Conservation (phyloP, 108 stramenopile species). For the Nannochloropsis oceanica region DNA sequence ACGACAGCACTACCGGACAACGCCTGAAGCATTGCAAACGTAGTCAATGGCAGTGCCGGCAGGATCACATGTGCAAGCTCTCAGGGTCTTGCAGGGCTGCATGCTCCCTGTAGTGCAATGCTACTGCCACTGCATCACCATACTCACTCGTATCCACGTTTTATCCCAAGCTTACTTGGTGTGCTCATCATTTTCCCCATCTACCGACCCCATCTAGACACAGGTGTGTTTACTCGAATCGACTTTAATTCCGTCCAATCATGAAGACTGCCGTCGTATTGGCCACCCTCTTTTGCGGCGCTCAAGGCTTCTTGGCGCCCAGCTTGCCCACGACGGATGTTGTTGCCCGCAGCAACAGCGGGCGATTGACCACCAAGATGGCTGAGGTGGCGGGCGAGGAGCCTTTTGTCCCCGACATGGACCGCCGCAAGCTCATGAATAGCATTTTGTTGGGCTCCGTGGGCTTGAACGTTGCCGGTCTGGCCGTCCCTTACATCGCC, state of each 20-base stretch:
- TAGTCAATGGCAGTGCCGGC: too few species aligned
- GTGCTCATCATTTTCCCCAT: too few species aligned
- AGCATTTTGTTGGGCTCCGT: conserved; percentile 75
- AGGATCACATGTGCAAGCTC: too few species aligned
- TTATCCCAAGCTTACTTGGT: too few species aligned
- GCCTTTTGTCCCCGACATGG: conserved; percentile 83
- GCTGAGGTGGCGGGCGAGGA: conserved; percentile 14
- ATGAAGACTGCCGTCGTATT: not conserved
- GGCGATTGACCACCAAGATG: not conserved
- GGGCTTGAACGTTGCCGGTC: conserved; percentile 60
- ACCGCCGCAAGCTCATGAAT: conserved; percentile 91
- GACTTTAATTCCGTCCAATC: not conserved
- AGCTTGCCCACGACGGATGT: not conserved
- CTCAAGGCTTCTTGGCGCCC: not conserved
- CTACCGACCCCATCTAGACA: too few species aligned
- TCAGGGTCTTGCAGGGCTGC: too few species aligned
- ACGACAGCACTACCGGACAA: too few species aligned
- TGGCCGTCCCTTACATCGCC: conserved; percentile 82
- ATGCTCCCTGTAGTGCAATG: too few species aligned
- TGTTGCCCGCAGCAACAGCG: not conserved
- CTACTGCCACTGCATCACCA: too few species aligned
- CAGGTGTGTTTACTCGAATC: too few species aligned
- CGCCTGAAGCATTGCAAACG: too few species aligned
- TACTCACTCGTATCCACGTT: too few species aligned
- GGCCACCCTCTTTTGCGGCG: not conserved